Evolutionary conservation across 495 filamentous ascomycete species (phyloP).

Genomic region (Penicillium nucicola): DNA sequence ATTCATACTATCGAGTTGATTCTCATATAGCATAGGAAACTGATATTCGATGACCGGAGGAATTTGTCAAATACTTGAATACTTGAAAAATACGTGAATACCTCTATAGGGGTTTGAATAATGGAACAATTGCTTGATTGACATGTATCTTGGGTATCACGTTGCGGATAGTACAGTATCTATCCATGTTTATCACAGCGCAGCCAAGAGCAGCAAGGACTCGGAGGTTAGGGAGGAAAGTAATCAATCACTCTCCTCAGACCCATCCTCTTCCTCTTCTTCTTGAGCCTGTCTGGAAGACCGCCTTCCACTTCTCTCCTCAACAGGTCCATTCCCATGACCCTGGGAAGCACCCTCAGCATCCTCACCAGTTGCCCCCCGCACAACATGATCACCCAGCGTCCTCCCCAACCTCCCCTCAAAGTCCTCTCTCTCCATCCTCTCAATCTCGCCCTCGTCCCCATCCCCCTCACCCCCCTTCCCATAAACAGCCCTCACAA

Average conservation of each 20-base stretch:
- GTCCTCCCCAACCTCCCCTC: constrained; percentile 30
- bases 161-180: constrained; percentile 1
- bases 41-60: too few species aligned
- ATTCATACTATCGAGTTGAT: too few species aligned
- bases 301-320: constrained; percentile 7
- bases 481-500: constrained; percentile 64
- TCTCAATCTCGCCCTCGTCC: constrained; percentile 40
- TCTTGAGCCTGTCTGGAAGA: constrained; percentile 14
- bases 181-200: background rate
- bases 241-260: background rate
- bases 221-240: too few species aligned
- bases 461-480: constrained; percentile 25
- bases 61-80: too few species aligned
- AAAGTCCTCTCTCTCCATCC: constrained; percentile 26
- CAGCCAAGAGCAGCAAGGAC: background rate
- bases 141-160: constrained; percentile 2
- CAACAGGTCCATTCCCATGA: background rate
- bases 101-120: background rate
- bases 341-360: background rate
- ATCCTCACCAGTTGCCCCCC: background rate
- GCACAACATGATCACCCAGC: constrained; percentile 19
- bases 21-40: too few species aligned
- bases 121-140: background rate
- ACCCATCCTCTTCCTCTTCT: constrained; percentile 11
- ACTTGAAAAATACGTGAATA: too few species aligned